Percentiles rank a stretch among this genome's conserved stretches.
Conservation (phyloP, 306 rosid species). For the Dryas alaskensis region DNA sequence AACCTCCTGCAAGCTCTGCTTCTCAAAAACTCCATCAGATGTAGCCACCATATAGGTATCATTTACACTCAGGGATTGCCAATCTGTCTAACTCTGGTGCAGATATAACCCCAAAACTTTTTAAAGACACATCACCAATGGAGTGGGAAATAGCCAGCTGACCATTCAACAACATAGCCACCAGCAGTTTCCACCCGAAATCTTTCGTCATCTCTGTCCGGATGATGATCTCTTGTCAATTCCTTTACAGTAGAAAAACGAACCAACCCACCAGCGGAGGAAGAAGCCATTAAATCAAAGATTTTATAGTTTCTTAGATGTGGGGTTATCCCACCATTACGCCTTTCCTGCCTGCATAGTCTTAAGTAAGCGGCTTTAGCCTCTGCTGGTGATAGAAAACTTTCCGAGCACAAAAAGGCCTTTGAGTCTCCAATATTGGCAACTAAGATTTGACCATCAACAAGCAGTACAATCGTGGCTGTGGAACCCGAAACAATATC, state of each 20-base stretch:
- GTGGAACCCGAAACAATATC: constrained; percentile 90
- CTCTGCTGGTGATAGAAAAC: constrained; percentile 64
- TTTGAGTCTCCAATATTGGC: constrained; percentile 97
- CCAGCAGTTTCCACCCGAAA: constrained; percentile 89
- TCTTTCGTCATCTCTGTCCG: constrained; percentile 88
- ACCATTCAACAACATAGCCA: constrained; percentile 89
- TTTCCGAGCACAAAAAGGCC: constrained; percentile 88
- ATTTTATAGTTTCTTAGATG: constrained; percentile 49
- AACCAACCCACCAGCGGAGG: constrained; percentile 37
- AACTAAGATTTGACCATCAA: constrained; percentile 83
- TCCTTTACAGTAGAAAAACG: constrained; percentile 71
- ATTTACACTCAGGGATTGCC: constrained; percentile 73
- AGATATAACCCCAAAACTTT: constrained; percentile 89
- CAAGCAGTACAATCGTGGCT: constrained; percentile 67
- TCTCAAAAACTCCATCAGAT: constrained; percentile 96
- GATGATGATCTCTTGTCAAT: constrained; percentile 93
- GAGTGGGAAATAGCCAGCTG: constrained; percentile 87
- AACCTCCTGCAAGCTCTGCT: constrained; percentile 74
- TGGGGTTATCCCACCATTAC: constrained; percentile 48
- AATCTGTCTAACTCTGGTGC: constrained; percentile 89
- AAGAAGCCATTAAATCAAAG: constrained; percentile 43
- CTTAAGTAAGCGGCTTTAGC: constrained; percentile 77
- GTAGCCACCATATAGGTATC: constrained; percentile 94
- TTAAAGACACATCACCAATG: constrained; percentile 76
- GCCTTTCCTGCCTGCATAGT: constrained; percentile 65